phyloP scores from a whole-genome alignment of 306 rosid genomes.

The Acacia crassicarpa region DNA sequence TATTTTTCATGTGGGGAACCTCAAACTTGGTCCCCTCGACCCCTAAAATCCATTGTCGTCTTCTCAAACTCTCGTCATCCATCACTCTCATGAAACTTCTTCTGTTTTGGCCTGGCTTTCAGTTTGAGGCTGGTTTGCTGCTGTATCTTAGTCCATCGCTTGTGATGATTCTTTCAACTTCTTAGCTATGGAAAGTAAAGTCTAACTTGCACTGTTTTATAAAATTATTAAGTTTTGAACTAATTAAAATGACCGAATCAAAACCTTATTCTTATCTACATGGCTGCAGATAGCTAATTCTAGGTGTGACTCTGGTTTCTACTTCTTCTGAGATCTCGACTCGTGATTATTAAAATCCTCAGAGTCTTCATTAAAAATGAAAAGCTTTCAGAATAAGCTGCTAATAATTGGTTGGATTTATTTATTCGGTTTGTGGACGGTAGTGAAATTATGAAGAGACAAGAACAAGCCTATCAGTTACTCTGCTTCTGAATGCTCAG shows the following conservation, averaged over 20 bases:
- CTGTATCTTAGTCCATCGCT: background rate
- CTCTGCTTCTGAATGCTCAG: conserved; percentile 29
- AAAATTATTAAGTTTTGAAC: background rate
- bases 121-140: background rate
- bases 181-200: background rate
- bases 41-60: conserved; percentile 10
- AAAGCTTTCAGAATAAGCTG: conserved; percentile 10
- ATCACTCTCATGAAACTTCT: background rate
- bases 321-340: conserved; percentile 14
- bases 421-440: conserved; percentile 17
- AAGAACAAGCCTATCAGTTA: conserved; percentile 15
- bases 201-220: background rate
- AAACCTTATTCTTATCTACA: background rate
- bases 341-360: background rate
- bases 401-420: background rate
- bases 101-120: background rate
- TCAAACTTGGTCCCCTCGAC: conserved; percentile 40
- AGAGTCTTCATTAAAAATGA: conserved; percentile 1
- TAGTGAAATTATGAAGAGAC: conserved; percentile 26
- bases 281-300: background rate
- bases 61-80: background rate
- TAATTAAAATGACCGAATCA: background rate
- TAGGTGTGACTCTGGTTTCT: conserved; percentile 14
- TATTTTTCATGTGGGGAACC: conserved; percentile 29
- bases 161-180: background rate